These are phyloP conservation scores for Serendipita sp. DNA, from an alignment of 768 basidiomycete species.

Conservation along the genomic window DNA sequence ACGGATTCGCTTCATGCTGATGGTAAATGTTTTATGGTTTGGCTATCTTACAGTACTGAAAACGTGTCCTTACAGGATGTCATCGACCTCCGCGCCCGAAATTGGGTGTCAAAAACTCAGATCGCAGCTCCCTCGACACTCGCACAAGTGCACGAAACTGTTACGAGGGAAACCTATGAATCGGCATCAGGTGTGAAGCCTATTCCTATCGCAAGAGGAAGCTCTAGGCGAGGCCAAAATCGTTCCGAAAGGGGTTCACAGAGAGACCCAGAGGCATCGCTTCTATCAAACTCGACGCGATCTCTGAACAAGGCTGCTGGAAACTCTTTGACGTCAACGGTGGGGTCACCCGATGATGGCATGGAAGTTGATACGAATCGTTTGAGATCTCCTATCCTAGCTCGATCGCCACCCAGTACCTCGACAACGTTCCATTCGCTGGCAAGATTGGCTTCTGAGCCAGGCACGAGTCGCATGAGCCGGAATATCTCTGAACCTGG, in stretches of 20 bases:
- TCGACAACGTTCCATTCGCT: conserved; percentile 56
- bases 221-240: conserved; percentile 79
- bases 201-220: conserved; percentile 27
- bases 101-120: conserved; percentile 60
- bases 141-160: conserved; percentile 63
- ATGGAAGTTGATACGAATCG: conserved; percentile 36
- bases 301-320: conserved; percentile 37
- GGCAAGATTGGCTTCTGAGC: conserved; percentile 19
- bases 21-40: conserved; percentile 19
- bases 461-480: conserved; percentile 40
- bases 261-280: conserved; percentile 73
- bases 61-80: conserved; percentile 58
- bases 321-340: conserved; percentile 63
- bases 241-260: conserved; percentile 40
- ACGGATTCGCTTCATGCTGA: conserved; percentile 29
- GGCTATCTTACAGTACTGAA: neutral
- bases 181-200: neutral
- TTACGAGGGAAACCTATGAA: neutral
- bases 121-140: conserved; percentile 74
- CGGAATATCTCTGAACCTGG: conserved; percentile 39
- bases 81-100: conserved; percentile 70
- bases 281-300: conserved; percentile 20
- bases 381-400: conserved; percentile 49
- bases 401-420: conserved; percentile 52
- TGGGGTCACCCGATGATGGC: conserved; percentile 58